phyloP scores from a whole-genome alignment of 306 rosid genomes.

The Quercus alba region DNA sequence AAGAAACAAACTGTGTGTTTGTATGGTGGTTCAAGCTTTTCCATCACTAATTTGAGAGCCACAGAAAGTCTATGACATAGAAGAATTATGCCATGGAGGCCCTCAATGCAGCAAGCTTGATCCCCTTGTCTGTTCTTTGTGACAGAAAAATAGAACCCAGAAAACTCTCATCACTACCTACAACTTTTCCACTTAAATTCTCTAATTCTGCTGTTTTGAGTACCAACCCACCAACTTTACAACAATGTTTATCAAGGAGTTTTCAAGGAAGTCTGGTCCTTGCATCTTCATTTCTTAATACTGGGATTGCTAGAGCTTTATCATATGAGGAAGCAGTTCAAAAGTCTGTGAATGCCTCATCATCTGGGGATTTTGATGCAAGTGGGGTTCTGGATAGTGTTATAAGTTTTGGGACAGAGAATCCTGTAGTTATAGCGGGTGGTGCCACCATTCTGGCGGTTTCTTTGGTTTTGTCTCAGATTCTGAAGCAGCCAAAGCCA shows the following conservation, averaged over 20 bases:
- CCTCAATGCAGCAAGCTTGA: conserved; percentile 79
- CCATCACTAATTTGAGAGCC: conserved; percentile 24
- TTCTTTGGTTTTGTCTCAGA: conserved; percentile 71
- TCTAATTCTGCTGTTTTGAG: conserved; percentile 35
- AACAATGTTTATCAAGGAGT: conserved; percentile 25
- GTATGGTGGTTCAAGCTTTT: conserved; percentile 27
- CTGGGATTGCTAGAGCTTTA: conserved; percentile 61
- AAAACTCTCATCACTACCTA: conserved; percentile 38
- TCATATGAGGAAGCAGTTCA: conserved; percentile 79
- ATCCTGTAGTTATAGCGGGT: conserved; percentile 69
- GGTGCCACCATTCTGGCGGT: conserved; percentile 71
- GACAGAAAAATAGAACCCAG: conserved; percentile 58
- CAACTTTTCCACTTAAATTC: conserved; percentile 37
- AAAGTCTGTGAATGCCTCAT: conserved; percentile 28
- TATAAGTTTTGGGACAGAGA: conserved; percentile 56
- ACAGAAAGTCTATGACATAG: conserved; percentile 5
- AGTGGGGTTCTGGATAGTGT: conserved; percentile 50
- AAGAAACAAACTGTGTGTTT: conserved; percentile 15
- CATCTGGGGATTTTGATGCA: conserved; percentile 47
- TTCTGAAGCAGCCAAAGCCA: conserved; percentile 67
- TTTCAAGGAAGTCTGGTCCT: conserved; percentile 53
- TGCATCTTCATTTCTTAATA: conserved; percentile 51
- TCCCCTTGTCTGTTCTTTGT: conserved; percentile 72
- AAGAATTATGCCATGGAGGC: conserved; percentile 91
- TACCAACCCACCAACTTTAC: conserved; percentile 26